Evolutionary conservation across 257 asterid genomes (phyloP).

Genomic region (Ajuga chamaepitys): DNA sequence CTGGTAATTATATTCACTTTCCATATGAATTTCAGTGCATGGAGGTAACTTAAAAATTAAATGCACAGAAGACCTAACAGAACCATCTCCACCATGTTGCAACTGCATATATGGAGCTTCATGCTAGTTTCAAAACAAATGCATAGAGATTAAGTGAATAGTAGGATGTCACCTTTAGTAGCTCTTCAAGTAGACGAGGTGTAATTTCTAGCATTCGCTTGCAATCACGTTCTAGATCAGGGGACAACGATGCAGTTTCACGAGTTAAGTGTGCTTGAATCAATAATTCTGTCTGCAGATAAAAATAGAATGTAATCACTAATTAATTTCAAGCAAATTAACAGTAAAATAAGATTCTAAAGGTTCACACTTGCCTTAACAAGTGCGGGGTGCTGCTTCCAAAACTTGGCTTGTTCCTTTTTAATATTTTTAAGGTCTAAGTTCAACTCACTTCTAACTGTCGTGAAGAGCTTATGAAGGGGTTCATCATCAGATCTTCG

Average conservation of each 20-base stretch:
- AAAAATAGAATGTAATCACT: slow-evolving; percentile 10
- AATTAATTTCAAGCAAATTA: background rate
- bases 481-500: slow-evolving; percentile 85
- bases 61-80: background rate
- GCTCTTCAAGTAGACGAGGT: slow-evolving; percentile 88
- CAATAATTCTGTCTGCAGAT: slow-evolving; percentile 67
- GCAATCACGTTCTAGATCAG: slow-evolving; percentile 62
- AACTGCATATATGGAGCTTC: background rate
- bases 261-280: slow-evolving; percentile 75
- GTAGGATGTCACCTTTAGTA: slow-evolving; percentile 46
- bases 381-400: slow-evolving; percentile 84
- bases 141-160: background rate
- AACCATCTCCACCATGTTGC: background rate
- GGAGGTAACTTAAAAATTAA: background rate
- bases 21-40: background rate
- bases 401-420: slow-evolving; percentile 85
- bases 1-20: background rate
- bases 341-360: background rate
- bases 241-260: slow-evolving; percentile 48
- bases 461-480: slow-evolving; percentile 67
- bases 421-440: slow-evolving; percentile 68
- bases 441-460: slow-evolving; percentile 67
- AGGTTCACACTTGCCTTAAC: slow-evolving; percentile 54
- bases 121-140: background rate
- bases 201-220: slow-evolving; percentile 56